Base-by-base conservation (phyloP, 2,329 filamentous ascomycete species). In the Calonectria multiphialidica region DNA sequence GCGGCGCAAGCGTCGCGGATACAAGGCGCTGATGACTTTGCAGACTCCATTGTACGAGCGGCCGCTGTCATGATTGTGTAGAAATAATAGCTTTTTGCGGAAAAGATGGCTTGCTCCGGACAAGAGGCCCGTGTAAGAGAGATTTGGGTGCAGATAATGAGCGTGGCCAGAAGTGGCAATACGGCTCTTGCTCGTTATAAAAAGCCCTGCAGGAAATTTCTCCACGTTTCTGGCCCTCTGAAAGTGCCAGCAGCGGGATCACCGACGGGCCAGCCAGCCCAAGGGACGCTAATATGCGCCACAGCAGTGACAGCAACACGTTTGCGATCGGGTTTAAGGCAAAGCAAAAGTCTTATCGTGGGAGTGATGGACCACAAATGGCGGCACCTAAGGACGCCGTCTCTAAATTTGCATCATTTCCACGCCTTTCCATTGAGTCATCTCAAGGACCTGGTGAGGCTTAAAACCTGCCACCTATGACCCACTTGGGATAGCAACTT, bases 1-100 rank as follows among this genome's bases (percentile, higher is more conserved):
- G 35, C 53, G 23, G 53, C 1, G 35, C 6, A n/a, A 49, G 28
- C 12, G 5, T 68, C 40, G 68, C 76, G 49, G 10, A 55, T 66
- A 7, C 23, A 16, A 5, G 63, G 33, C 40, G 49, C 10, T 15
- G 33, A 23, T 2, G 49, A 5, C 16, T 50, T 45, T 10, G 47
- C 10, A 15, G 18, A 5, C 12, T 44, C 25, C 18, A 42, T 44
- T 55, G 35, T 45, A 37, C 40, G 49, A 37, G 63, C 37, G 23
- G 63, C 23, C 9, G 57, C 33, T 4, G 53, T 59, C 53, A 59
- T 59, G 35, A 37, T 40, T 35, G 21, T 37, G 5, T 23, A 9
- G 45, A 10, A 37, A 55, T 23, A 16, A 23, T 16, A 23, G 13
- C 3, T n/a, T n/a, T n/a, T n/a, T 23, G 9, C 12, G 21, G n/a